These are phyloP conservation scores for Moringa oleifera DNA, from an alignment of 345 rosid genomes.

Conservation along the genomic window DNA sequence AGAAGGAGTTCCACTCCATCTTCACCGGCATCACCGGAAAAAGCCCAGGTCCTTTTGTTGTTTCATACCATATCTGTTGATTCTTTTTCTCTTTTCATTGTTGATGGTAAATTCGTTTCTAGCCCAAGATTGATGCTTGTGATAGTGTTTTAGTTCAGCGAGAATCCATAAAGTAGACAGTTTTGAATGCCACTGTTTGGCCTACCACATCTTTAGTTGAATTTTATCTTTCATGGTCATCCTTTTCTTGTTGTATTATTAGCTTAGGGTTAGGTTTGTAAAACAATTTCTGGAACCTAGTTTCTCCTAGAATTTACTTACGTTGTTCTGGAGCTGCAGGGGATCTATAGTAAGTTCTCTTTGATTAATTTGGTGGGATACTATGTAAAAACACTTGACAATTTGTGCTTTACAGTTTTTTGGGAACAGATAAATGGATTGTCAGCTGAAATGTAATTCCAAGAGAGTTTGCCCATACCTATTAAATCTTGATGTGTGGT, in stretches of 20 bases:
- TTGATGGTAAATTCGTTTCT: too few species aligned
- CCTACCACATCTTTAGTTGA: too few species aligned
- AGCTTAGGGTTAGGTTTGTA: background rate
- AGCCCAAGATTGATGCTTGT: too few species aligned
- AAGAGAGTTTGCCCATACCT: background rate
- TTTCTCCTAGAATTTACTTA: background rate
- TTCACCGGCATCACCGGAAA: slow-evolving; percentile 59
- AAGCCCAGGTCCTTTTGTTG: slow-evolving; percentile 38
- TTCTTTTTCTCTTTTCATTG: background rate
- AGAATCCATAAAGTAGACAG: background rate
- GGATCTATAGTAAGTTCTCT: too few species aligned
- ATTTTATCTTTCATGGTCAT: too few species aligned
- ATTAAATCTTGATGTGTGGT: too few species aligned
- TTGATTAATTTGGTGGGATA: too few species aligned
- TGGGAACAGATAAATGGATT: background rate
- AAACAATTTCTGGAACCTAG: background rate
- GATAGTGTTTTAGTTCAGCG: too few species aligned
- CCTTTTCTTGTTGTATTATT: background rate
- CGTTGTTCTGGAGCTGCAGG: background rate
- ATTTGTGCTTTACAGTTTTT: too few species aligned
- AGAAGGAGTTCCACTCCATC: slow-evolving; percentile 55
- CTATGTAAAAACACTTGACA: too few species aligned
- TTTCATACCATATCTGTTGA: too few species aligned
- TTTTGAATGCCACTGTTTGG: background rate
- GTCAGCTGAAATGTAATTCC: background rate